Evolutionary conservation across 345 rosid species (phyloP).

Genomic region (Salix dunnii): DNA sequence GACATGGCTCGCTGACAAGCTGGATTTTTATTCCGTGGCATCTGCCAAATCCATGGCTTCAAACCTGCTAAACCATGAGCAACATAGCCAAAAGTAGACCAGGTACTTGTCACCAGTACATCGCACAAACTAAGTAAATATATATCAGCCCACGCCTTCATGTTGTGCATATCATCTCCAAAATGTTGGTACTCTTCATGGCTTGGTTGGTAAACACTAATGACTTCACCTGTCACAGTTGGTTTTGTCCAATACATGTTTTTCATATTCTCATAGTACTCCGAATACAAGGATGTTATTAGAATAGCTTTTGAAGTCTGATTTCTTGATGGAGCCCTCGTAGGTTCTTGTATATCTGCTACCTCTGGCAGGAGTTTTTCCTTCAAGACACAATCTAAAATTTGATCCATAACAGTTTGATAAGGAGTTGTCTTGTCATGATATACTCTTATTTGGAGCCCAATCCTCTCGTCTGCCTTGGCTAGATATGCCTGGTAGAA

Average conservation of each 20-base stretch:
- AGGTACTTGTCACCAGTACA: conserved; percentile 21
- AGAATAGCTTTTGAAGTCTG: conserved; percentile 17
- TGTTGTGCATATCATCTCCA: conserved; percentile 12
- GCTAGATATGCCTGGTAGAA: conserved; percentile 23
- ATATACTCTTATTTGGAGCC: conserved; percentile 23
- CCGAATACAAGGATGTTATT: conserved; percentile 9
- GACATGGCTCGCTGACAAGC: conserved; percentile 16
- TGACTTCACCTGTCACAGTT: conserved; percentile 6
- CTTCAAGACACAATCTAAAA: conserved; percentile 10
- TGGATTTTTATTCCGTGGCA: background rate
- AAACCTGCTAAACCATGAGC: conserved; percentile 21
- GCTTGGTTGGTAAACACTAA: conserved; percentile 23
- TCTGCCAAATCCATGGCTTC: conserved; percentile 12
- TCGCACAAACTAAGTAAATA: conserved; percentile 28
- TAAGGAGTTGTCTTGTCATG: background rate
- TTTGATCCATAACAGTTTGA: conserved; percentile 11
- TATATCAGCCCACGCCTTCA: conserved; percentile 29
- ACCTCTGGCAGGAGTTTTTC: conserved; percentile 17
- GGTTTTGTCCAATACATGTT: conserved; percentile 10
- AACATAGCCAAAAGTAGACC: conserved; percentile 30
- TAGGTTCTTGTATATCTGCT: background rate
- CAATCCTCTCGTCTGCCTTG: conserved; percentile 19
- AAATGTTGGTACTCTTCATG: conserved; percentile 19
- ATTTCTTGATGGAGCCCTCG: background rate
- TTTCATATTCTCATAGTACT: conserved; percentile 4